Percentiles rank a stretch among this genome's conserved stretches.
Conservation (phyloP, 352 stramenopile species). For the Phytophthora megakarya region DNA sequence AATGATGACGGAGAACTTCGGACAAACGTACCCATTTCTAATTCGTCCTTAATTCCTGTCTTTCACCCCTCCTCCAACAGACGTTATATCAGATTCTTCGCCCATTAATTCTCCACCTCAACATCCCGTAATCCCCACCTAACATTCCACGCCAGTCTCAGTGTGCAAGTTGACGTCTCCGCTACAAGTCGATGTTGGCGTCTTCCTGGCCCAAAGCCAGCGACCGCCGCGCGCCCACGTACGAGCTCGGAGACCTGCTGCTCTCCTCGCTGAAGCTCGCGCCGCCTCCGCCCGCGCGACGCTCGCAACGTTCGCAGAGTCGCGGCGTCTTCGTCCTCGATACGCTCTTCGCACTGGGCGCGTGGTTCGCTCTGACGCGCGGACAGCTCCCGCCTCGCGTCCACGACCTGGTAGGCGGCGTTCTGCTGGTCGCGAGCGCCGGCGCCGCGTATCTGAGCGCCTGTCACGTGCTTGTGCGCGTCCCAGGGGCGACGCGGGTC, state of each 20-base stretch:
- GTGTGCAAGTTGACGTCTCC: conserved; percentile 25
- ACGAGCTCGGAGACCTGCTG: conserved; percentile 64
- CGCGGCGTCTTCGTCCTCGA: conserved; percentile 39
- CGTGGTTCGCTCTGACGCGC: conserved; percentile 36
- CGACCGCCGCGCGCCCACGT: conserved; percentile 27
- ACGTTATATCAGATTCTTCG: background rate
- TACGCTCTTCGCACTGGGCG: conserved; percentile 31
- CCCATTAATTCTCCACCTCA: background rate
- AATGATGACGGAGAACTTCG: conserved; percentile 16
- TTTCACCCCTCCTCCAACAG: conserved; percentile 10
- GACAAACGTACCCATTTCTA: background rate
- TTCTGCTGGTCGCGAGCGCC: conserved; percentile 55
- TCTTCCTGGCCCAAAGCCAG: conserved; percentile 13
- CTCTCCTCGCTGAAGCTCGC: conserved; percentile 41
- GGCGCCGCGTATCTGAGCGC: conserved; percentile 53
- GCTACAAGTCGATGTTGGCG: background rate
- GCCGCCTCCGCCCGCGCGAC: background rate
- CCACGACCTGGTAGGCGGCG: conserved; percentile 53
- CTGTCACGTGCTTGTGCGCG: conserved; percentile 46
- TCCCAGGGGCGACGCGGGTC: conserved; percentile 22
- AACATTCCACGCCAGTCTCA: conserved; percentile 15
- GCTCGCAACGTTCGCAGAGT: conserved; percentile 24
- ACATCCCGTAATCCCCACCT: background rate
- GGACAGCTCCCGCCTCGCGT: conserved; percentile 44
- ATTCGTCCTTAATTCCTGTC: conserved; percentile 4